Evolutionary conservation across 2,329 filamentous ascomycete species (phyloP).

Genomic region (Colletotrichum sublineola): DNA sequence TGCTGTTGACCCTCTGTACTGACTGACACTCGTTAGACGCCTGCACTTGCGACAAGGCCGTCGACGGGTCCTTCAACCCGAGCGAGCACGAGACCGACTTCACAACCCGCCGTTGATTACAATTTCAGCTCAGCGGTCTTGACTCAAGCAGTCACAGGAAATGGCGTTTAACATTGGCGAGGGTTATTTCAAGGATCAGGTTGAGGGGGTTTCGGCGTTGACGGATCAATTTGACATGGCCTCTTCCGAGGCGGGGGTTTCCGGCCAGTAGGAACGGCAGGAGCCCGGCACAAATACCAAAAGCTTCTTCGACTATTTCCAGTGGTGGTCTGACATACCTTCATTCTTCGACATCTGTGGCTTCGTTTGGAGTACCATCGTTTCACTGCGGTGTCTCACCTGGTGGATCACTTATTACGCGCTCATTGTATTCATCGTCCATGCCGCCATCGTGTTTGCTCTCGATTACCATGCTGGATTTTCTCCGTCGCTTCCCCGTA

Average conservation of each 20-base stretch:
- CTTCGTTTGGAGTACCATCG: neutral
- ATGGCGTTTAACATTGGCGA: neutral
- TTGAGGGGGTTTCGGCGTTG: neutral
- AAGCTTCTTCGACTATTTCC: neutral
- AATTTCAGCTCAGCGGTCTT: neutral
- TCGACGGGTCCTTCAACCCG: conserved; percentile 72
- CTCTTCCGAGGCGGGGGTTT: neutral
- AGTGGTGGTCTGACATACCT: neutral
- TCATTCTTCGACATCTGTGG: neutral
- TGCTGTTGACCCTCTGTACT: neutral
- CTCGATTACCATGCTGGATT: neutral
- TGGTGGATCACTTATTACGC: neutral
- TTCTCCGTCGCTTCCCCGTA: too few species aligned
- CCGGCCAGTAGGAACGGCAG: neutral
- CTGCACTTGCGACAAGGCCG: conserved; percentile 86
- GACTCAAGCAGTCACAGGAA: neutral
- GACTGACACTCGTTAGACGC: conserved; percentile 59
- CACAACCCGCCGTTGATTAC: conserved; percentile 66
- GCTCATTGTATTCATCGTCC: neutral
- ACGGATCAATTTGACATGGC: neutral
- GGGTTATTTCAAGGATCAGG: neutral
- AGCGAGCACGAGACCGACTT: conserved; percentile 84
- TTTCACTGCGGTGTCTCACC: neutral
- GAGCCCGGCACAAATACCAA: neutral
- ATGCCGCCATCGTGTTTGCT: neutral